phyloP scores from a whole-genome alignment of 805 yeast species.

The Phaffomyces opuntiae region DNA sequence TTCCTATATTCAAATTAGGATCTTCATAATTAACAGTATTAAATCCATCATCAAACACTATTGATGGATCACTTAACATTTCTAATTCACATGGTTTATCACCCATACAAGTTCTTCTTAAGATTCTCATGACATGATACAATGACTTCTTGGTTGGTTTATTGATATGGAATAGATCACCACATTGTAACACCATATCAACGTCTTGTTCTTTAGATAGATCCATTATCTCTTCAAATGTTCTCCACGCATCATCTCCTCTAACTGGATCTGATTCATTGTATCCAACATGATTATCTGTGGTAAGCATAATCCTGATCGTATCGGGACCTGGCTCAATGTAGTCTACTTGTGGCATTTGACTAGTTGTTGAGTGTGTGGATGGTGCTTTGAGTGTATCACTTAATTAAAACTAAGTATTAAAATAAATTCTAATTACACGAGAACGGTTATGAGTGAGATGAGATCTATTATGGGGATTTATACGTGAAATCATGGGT shows the following conservation, averaged over 20 bases:
- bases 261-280: constrained; percentile 84
- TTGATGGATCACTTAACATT: constrained; percentile 69
- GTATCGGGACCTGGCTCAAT: constrained; percentile 56
- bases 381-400: too few species aligned
- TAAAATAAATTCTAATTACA: too few species aligned
- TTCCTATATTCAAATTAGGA: constrained; percentile 78
- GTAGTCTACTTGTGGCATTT: constrained; percentile 28
- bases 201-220: constrained; percentile 66
- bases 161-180: constrained; percentile 87
- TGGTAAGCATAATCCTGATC: constrained; percentile 71
- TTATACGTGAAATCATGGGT: too few species aligned
- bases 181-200: constrained; percentile 87
- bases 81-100: constrained; percentile 84
- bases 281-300: constrained; percentile 96
- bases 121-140: constrained; percentile 69
- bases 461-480: too few species aligned
- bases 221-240: constrained; percentile 76
- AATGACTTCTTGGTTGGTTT: constrained; percentile 83
- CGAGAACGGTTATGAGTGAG: too few species aligned
- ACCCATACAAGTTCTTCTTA: constrained; percentile 71
- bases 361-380: too few species aligned
- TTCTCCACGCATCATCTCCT: constrained; percentile 83
- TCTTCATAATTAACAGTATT: constrained; percentile 82
- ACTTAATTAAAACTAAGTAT: too few species aligned
- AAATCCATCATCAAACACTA: constrained; percentile 56